Base-by-base conservation (phyloP, 441 rosid genomes). In the Pelargonium cotyledonis region DNA sequence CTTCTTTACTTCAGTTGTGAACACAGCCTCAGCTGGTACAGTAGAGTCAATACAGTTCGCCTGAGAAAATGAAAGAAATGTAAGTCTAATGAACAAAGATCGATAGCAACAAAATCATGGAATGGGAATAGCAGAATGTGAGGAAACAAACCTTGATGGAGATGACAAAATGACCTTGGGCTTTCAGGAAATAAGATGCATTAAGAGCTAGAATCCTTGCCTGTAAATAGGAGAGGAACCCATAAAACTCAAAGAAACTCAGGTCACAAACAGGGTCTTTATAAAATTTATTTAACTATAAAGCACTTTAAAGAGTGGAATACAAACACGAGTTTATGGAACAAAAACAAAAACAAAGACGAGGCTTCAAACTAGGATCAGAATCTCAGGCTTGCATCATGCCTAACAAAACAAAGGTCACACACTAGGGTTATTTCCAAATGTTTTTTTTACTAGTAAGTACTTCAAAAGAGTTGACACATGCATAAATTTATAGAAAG, bases 131-230 rank as follows among this genome's bases (percentile, higher is more conserved):
- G 10, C 4, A 41, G n/a, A 38, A 26, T 18, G 2, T 31, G 15
- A 8, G 26, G 53, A 73, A 10, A 73, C 86, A 10, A 35, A 92
- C 98, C 99, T 95, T 95, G 57, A 95, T 95, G 41, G 99, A 95
- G 69, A 95, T 95, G 5, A 95, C 99, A 79, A 93, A 93, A 79
- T 93, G 96, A 19, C 98, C 98, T 62, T 97, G 96, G 51, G 90
- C 72, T 77, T 93, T 91, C 73, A 93, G 85, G 47, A 91, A 93
- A 73, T 79, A 89, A 0, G 95, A 85, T 16, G 90, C 93, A 78
- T 91, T 93, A 77, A 91, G 80, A 2, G 97, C 97, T 73, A 93
- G 66, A 75, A 91, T 91, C 82, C 97, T 90, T 29, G 99, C 99
- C 99, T 91, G 94, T 67, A 76, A 43, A 40, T 29, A 15, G 6